These are phyloP conservation scores for Raddia distichophylla DNA, from an alignment of 176 grass and related monocot genomes.

Conservation along the genomic window DNA sequence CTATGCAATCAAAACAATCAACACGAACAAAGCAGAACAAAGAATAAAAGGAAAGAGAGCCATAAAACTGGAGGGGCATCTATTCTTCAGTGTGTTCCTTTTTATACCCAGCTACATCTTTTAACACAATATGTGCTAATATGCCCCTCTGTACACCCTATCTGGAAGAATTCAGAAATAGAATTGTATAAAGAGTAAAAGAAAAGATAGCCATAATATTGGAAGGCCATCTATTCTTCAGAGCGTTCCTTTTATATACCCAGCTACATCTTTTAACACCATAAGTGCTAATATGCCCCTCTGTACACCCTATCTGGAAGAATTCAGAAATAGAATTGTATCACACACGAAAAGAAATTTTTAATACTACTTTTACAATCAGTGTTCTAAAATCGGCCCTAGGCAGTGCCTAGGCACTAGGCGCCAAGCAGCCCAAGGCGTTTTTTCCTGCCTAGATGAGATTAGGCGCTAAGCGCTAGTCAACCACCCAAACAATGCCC, in stretches of 20 bases:
- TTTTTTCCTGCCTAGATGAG: too few relatives aligned
- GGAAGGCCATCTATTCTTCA: neutral
- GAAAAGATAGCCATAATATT: neutral
- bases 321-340: neutral
- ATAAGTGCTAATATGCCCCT: neutral
- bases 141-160: neutral
- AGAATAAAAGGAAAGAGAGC: neutral
- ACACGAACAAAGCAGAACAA: neutral
- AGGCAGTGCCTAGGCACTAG: too few relatives aligned
- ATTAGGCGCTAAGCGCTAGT: too few relatives aligned
- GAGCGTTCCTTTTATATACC: neutral
- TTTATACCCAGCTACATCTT: neutral
- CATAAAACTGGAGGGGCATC: neutral
- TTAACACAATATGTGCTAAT: neutral
- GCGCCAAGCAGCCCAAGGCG: too few relatives aligned
- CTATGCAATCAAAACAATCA: neutral
- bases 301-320: neutral
- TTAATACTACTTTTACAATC: neutral
- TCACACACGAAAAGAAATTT: neutral
- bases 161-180: neutral
- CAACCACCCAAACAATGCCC: too few relatives aligned
- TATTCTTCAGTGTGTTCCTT: conserved; percentile 8
- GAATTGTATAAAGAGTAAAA: neutral
- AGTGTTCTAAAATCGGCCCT: too few relatives aligned
- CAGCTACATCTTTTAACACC: neutral